Evolutionary conservation across 176 grass and related monocot species (phyloP), one percentile per base, ranked within the genome.

Genomic region (Zea mays): DNA sequence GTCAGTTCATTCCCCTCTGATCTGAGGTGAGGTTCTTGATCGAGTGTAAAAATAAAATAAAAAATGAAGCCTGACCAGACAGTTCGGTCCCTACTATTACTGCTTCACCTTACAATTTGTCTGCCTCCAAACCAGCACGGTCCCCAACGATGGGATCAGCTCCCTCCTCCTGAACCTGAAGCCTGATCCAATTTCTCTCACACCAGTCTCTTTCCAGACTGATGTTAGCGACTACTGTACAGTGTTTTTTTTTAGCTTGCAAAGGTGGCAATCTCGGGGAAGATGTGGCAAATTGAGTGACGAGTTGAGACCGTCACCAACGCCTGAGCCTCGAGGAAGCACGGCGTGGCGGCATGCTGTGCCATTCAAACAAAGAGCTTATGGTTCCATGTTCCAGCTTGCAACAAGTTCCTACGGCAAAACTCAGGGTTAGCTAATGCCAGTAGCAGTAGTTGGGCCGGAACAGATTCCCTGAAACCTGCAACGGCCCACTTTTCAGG

Each of bases 81-180:
- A 17, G 4, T n/a, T 52, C 15, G 52, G 14, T 2, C 69, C 47
- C 15, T 10, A 16, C 33, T 16, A 50, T 9, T 72, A 71, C 6
- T 54, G 17, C 19, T 71, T 71, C 44, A 49, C 14, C 68, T 37
- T 49, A 15, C 67, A 7, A 70, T 71, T 51, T 71, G 27, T 50
- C 69, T 45, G 52, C 56, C 41, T 76, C 1, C 21, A 61, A 58
- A 62, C 33, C 42, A 10, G 56, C 20, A 36, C 9, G 27, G 15
- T 16, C 7, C 16, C n/a, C 6, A n/a, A n/a, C 52, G 19, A 19
- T 19, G 7, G n/a, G 48, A 16, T 55, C 51, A n/a, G n/a, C 9
- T 7, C 41, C n/a, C 19, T 62, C 4, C 5, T 46, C 21, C 56
- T 75, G 54, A 58, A 58, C n/a, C n/a, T n/a, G n/a, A n/a, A n/a